Evolutionary conservation across 2,329 filamentous ascomycete genomes (phyloP).

Genomic region (Pseudogymnoascus sp.): DNA sequence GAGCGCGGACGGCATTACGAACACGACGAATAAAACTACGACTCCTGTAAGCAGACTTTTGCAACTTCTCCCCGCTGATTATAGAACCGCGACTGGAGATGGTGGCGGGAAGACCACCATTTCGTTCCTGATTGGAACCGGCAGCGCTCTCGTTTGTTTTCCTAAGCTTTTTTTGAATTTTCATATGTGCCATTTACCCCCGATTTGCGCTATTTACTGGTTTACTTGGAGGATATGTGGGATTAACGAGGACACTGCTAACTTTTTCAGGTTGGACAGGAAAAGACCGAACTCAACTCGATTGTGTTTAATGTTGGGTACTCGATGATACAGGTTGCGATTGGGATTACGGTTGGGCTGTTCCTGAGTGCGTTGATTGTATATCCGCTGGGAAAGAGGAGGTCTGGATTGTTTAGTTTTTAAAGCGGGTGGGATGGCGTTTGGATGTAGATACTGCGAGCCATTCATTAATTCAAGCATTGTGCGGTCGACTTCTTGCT

Average conservation of each 20-base stretch:
- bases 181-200: constrained; percentile 6
- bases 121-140: constrained; percentile 1
- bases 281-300: constrained; percentile 25
- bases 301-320: constrained; percentile 35
- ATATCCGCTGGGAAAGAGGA: constrained; percentile 35
- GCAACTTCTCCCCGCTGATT: constrained; percentile 1
- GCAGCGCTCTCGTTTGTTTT: constrained; percentile 16
- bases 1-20: constrained; percentile 48
- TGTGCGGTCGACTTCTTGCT: not conserved
- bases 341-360: constrained; percentile 36
- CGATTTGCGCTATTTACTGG: constrained; percentile 11
- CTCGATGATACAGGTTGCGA: constrained; percentile 36
- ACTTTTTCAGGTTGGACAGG: not conserved
- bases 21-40: constrained; percentile 18
- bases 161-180: constrained; percentile 15
- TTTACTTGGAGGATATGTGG: constrained; percentile 13
- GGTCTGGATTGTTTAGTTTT: constrained; percentile 36
- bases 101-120: not conserved
- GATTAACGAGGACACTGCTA: not conserved
- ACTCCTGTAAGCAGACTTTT: constrained; percentile 5
- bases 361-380: constrained; percentile 35
- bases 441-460: constrained; percentile 3
- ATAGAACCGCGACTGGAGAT: not conserved
- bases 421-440: constrained; percentile 14
- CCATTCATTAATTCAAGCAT: not conserved